Base-by-base conservation (phyloP, 1,139 yeast species). In the Blastobotrys petasosporus region DNA sequence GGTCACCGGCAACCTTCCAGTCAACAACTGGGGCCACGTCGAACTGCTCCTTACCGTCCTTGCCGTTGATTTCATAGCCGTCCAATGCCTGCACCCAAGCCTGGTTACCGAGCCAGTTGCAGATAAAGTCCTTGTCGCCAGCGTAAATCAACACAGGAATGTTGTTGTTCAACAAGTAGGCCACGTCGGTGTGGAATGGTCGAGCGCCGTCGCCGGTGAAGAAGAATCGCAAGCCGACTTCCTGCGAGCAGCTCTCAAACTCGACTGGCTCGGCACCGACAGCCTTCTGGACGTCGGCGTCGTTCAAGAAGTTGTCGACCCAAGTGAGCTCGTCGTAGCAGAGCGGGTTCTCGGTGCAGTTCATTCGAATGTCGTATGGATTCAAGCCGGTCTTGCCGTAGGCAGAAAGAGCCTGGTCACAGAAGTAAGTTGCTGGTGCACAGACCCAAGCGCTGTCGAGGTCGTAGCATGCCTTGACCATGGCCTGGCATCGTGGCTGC, bases 391-490 rank as follows among this genome's bases (percentile, higher is more conserved):
- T 84, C 65, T 77, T 76, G 66, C 82, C 87, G 72, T 84, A 92
- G 16, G 97, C 96, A 28, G 83, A 88, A 74, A 88, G 70, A 68
- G 82, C 81, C 58, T 84, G 82, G 73, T 86, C 85, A 76, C 97
- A 92, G 74, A 88, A 88, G 52, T 87, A 77, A 25, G 87, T 71
- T 33, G 97, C 97, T 12, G 97, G 97, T 46, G 88, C 94, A 76
- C 98, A 92, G 6, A 94, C 71, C 80, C 92, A 85, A 32, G 85
- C 84, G 36, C 90, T 80, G 56, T 82, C 79, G 20, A 85, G 70
- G 44, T 77, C 75, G 69, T 88, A 88, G 71, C 98, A 92, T 13
- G 84, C 70, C 59, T 85, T 77, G 58, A 87, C 85, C 66, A 92
- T 76, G 10, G 80, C 71, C 58, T 81, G 70, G 73, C 98, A 92